Conservation (phyloP, 2,329 filamentous ascomycete genomes). For the Plectosphaerella sp. region DNA sequence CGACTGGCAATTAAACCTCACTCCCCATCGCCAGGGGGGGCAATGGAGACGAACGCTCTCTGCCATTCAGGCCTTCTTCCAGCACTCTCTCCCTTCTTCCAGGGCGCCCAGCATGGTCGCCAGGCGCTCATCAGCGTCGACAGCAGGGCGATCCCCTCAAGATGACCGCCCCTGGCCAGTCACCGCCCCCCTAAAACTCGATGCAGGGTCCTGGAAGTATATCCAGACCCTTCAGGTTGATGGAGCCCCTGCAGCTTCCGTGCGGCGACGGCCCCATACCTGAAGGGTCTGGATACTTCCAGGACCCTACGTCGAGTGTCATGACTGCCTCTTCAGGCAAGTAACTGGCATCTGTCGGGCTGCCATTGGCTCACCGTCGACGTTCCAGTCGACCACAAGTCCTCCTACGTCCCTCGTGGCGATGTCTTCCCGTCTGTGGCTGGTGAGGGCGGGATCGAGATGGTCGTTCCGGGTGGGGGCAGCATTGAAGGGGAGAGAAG, state of each 20-base stretch:
- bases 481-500: too few species aligned
- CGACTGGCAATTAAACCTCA: too few species aligned
- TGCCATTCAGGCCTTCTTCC: too few species aligned
- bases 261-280: not conserved
- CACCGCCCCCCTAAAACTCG: too few species aligned
- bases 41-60: too few species aligned
- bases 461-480: too few species aligned
- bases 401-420: conserved; percentile 2
- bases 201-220: not conserved
- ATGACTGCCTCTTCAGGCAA: conserved; percentile 10
- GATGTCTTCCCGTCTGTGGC: conserved; percentile 3
- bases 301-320: not conserved
- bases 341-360: not conserved
- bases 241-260: not conserved
- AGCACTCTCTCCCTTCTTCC: too few species aligned
- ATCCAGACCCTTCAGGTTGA: not conserved
- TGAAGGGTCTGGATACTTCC: not conserved
- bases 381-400: conserved; percentile 4
- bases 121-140: too few species aligned
- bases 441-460: not conserved
- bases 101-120: too few species aligned
- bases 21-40: too few species aligned
- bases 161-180: too few species aligned
- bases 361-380: conserved; percentile 12
- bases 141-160: too few species aligned